Evolutionary conservation across 257 asterid species (phyloP), one percentile per base, ranked within the genome.

Genomic region (Ehretia macrophylla): DNA sequence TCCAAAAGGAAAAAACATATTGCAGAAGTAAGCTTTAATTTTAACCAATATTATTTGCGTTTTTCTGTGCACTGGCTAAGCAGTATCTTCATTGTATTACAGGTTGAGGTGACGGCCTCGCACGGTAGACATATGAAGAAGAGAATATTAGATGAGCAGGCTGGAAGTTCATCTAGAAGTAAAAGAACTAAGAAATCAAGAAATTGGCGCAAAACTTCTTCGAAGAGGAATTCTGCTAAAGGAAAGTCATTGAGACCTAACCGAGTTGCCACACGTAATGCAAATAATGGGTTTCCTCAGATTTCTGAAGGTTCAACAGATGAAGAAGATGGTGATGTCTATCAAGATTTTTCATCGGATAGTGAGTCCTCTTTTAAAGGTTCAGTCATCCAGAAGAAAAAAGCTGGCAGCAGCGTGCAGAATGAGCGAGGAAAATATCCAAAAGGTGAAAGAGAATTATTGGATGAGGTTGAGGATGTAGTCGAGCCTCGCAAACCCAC

Each of bases 211-310:
- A 75, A 77, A 63, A 32, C 55, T 61, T 50, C 79, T 58, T 80
- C 92, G 32, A 80, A 63, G 59, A 79, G 56, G 75, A 88, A 88
- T 65, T 73, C 78, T 54, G 27, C 81, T 57, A 67, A 71, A 69
- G 65, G 75, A 37, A 88, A 81, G 79, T 58, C 85, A 67, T 72
- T 51, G 58, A 84, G 97, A 79, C 80, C 97, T 65, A 94, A 81
- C 66, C 81, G 97, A 67, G 72, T 73, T 70, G 90, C 93, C 11
- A 86, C 84, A 50, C 88, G 80, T 38, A 78, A 77, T 75, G 95
- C 90, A n/a, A 63, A 72, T 72, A 76, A 68, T 74, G 80, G 56
- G 60, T 84, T 81, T 48, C 71, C 79, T 52, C 81, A 77, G 65
- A 62, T 71, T 52, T 60, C 77, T 18, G 94, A 84, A 79, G 62